A percentile compares a stretch with the other conserved stretches of the same genome.
These are phyloP conservation scores for Ophiostoma triangulosporum DNA, from an alignment of 2,329 filamentous ascomycete species.

Conservation along the genomic window DNA sequence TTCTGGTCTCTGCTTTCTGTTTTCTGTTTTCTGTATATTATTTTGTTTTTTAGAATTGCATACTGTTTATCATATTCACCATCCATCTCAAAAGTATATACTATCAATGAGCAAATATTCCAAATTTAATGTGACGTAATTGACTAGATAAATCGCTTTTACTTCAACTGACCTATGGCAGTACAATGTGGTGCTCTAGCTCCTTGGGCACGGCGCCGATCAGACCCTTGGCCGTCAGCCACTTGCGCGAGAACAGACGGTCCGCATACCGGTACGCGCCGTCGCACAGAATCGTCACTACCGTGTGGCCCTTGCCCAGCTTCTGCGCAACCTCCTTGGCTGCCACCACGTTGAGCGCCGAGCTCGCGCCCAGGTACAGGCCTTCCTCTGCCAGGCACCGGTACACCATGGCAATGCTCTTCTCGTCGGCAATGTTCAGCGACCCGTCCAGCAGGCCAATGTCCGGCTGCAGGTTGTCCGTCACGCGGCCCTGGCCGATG, in stretches of 20 bases:
- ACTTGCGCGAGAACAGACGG: constrained; percentile 78
- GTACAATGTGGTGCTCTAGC: constrained; percentile 84
- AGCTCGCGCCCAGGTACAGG: constrained; percentile 87
- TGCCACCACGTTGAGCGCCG: constrained; percentile 85
- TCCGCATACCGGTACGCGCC: constrained; percentile 97
- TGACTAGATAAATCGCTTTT: too few relatives aligned
- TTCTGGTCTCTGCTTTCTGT: too few relatives aligned
- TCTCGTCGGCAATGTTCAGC: constrained; percentile 74
- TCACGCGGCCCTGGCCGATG: constrained; percentile 90
- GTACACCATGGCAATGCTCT: constrained; percentile 97
- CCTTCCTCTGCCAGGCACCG: constrained; percentile 91
- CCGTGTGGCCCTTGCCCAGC: constrained; percentile 74
- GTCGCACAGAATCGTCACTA: constrained; percentile 89
- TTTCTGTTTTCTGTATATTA: background rate
- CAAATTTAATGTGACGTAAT: too few relatives aligned
- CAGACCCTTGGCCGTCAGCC: constrained; percentile 78
- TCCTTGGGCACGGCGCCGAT: constrained; percentile 69
- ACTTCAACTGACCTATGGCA: constrained; percentile 42
- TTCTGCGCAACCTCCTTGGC: constrained; percentile 88
- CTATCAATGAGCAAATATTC: too few relatives aligned
- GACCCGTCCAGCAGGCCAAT: constrained; percentile 74
- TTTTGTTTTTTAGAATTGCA: constrained; percentile 1
- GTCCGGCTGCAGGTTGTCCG: constrained; percentile 84
- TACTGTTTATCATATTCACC: too few relatives aligned
- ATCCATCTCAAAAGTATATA: too few relatives aligned